Conservation (phyloP, 805 yeast species). For the Ogataea methylovora region DNA sequence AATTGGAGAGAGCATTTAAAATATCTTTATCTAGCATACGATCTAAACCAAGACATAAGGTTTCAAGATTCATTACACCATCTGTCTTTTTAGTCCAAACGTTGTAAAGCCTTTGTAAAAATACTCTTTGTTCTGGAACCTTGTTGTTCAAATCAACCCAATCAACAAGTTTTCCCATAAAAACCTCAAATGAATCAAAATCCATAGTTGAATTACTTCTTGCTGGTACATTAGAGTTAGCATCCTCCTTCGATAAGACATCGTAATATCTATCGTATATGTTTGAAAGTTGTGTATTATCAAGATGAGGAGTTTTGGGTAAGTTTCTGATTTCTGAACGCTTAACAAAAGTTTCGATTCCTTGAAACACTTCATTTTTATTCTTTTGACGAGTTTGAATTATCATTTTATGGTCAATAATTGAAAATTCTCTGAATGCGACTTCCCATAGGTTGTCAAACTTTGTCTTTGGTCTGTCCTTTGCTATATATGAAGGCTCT, state of each 20-base stretch:
- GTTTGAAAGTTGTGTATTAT: conserved; percentile 51
- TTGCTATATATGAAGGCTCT: conserved; percentile 63
- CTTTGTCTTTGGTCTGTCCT: conserved; percentile 61
- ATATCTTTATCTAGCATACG: conserved; percentile 63
- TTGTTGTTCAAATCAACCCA: conserved; percentile 47
- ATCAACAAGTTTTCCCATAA: conserved; percentile 73
- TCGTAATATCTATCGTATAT: conserved; percentile 81
- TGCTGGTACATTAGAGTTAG: conserved; percentile 50
- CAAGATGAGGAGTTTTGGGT: conserved; percentile 61
- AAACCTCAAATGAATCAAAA: conserved; percentile 59
- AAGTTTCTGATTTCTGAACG: conserved; percentile 84
- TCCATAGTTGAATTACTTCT: conserved; percentile 62
- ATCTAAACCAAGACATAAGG: conserved; percentile 69
- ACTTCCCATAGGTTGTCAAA: conserved; percentile 88
- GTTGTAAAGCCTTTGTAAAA: conserved; percentile 55
- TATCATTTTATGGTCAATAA: conserved; percentile 68
- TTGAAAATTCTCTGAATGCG: conserved; percentile 85
- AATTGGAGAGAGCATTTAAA: conserved; percentile 70
- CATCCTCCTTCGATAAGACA: conserved; percentile 55
- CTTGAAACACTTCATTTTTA: conserved; percentile 71
- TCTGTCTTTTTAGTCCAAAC: conserved; percentile 58
- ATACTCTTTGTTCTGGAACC: conserved; percentile 31
- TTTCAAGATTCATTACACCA: conserved; percentile 56
- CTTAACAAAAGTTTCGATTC: conserved; percentile 85
- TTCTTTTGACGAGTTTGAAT: conserved; percentile 60